Percentiles rank a stretch among this genome's conserved stretches.
Conservation (phyloP, 352 stramenopile species). For the Thalassiosira allenii region DNA sequence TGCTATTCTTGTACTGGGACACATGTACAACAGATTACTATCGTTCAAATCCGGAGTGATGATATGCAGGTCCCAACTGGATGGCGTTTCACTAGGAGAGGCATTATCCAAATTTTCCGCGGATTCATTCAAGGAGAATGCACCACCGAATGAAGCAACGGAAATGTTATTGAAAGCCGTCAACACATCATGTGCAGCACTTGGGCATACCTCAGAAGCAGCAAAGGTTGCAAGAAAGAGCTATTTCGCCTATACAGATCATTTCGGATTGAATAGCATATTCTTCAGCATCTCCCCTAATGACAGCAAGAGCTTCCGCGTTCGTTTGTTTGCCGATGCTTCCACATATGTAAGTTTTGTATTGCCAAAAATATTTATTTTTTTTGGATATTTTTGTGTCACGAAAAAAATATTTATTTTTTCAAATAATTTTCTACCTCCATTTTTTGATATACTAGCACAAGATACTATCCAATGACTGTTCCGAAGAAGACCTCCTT, state of each 20-base stretch:
- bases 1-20: neutral
- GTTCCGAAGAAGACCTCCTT: neutral
- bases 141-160: neutral
- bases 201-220: neutral
- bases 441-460: too few species aligned
- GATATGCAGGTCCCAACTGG: neutral
- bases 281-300: neutral
- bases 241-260: neutral
- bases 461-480: constrained; percentile 13
- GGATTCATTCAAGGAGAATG: neutral
- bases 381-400: too few species aligned
- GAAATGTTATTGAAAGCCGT: neutral
- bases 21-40: neutral
- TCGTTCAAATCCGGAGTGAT: neutral
- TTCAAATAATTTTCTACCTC: too few species aligned
- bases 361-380: too few species aligned
- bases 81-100: neutral
- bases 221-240: neutral
- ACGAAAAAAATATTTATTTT: too few species aligned
- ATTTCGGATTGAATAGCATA: neutral
- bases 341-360: neutral
- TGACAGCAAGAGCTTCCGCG: neutral
- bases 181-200: neutral
- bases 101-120: neutral
- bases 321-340: neutral